These are phyloP conservation scores for Fusarium sp. DNA, from an alignment of 2,329 filamentous ascomycete species.

Conservation along the genomic window DNA sequence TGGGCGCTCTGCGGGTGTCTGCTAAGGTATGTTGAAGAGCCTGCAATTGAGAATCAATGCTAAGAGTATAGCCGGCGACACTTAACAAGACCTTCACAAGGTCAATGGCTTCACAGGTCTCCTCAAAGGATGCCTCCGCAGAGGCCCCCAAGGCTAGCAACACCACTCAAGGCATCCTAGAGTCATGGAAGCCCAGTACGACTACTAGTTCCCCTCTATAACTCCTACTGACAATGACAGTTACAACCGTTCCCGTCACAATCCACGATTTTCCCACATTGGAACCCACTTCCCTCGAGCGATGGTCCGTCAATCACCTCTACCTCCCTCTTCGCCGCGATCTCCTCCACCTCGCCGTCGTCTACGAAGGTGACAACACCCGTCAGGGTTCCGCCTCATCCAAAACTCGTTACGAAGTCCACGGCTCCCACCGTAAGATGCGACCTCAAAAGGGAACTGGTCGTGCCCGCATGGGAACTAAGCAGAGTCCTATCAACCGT, in stretches of 20 bases:
- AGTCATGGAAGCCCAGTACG: constrained; percentile 61
- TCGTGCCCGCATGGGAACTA: constrained; percentile 79
- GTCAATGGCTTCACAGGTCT: constrained; percentile 67
- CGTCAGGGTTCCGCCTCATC: constrained; percentile 86
- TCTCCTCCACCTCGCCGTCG: constrained; percentile 89
- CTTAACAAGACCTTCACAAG: constrained; percentile 58
- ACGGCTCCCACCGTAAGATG: constrained; percentile 85
- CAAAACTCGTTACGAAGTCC: constrained; percentile 85
- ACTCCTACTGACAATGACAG: constrained; percentile 48
- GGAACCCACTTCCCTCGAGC: constrained; percentile 81
- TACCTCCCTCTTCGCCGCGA: constrained; percentile 88
- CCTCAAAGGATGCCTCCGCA: constrained; percentile 49
- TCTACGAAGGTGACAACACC: constrained; percentile 91
- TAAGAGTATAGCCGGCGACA: constrained; percentile 48
- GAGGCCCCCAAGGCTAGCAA: constrained; percentile 41
- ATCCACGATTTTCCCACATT: constrained; percentile 91
- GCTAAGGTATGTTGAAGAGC: constrained; percentile 50
- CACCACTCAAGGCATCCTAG: constrained; percentile 49
- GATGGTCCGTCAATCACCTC: constrained; percentile 85
- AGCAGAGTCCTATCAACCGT: constrained; percentile 81
- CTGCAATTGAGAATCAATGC: constrained; percentile 11
- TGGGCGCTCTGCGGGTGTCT: constrained; percentile 61
- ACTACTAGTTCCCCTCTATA: neutral
- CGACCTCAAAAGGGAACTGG: constrained; percentile 89
- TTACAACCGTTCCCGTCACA: constrained; percentile 79